A percentile compares a stretch with the other conserved stretches of the same genome.
Evolutionary conservation across 305 asterid genomes (phyloP).

Genomic region (Stenogyne calaminthoides): DNA sequence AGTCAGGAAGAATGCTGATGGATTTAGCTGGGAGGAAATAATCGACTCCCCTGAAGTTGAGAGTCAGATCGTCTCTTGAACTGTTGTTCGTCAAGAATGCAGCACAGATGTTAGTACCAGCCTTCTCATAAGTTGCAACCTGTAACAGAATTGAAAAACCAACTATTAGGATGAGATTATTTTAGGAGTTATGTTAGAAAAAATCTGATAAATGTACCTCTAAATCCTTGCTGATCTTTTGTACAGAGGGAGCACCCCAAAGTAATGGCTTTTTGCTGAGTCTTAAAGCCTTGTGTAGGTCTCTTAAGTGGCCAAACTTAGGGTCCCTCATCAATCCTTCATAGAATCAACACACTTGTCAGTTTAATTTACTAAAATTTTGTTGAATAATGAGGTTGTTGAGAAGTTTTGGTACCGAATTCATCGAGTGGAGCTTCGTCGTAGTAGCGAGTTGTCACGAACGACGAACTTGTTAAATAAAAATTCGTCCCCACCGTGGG

Average conservation of each 20-base stretch:
- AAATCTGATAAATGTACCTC: constrained; percentile 49
- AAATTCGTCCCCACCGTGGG: constrained; percentile 89
- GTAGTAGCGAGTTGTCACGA: constrained; percentile 88
- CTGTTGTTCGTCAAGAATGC: constrained; percentile 82
- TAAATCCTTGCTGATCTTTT: constrained; percentile 39
- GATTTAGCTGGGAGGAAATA: constrained; percentile 67
- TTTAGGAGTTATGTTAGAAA: too few relatives aligned
- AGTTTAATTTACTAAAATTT: neutral
- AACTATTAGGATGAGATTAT: neutral
- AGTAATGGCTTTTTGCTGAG: constrained; percentile 76
- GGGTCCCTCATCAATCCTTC: constrained; percentile 83
- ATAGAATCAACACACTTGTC: neutral
- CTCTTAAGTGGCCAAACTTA: constrained; percentile 80
- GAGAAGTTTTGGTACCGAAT: constrained; percentile 47
- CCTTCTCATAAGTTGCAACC: constrained; percentile 61
- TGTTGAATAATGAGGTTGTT: neutral
- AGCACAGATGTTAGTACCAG: constrained; percentile 45
- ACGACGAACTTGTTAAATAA: constrained; percentile 78
- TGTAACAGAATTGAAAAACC: constrained; percentile 10
- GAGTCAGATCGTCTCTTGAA: constrained; percentile 32
- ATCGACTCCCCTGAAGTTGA: constrained; percentile 64
- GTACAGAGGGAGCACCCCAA: constrained; percentile 59
- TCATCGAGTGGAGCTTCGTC: constrained; percentile 99
- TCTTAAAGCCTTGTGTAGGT: constrained; percentile 76
- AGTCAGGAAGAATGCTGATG: constrained; percentile 90